Percentiles rank a stretch among this genome's conserved stretches.
Conservation (phyloP, 441 rosid species). For the Gossypium davidsonii region DNA sequence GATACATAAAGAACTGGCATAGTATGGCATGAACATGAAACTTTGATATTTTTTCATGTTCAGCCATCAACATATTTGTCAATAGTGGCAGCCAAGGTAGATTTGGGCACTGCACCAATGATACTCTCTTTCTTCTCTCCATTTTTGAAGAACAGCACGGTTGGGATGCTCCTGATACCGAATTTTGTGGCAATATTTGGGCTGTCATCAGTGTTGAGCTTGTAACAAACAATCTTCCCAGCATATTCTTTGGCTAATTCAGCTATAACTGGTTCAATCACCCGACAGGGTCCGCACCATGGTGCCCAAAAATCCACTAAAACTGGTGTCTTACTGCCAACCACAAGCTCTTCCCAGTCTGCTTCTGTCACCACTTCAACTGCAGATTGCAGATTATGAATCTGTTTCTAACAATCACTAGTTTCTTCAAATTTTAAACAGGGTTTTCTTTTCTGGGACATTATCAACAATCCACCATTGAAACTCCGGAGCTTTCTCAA, state of each 20-base stretch:
- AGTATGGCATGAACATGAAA: neutral
- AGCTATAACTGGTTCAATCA: conserved; percentile 53
- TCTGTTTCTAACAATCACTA: neutral
- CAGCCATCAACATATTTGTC: conserved; percentile 46
- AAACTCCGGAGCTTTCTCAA: neutral
- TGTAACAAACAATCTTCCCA: conserved; percentile 48
- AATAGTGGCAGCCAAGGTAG: conserved; percentile 44
- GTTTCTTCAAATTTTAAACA: neutral
- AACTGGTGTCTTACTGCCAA: conserved; percentile 35
- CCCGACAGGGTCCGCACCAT: conserved; percentile 71
- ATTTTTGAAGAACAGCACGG: conserved; percentile 55
- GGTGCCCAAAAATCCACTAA: conserved; percentile 79
- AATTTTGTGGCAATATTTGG: conserved; percentile 47
- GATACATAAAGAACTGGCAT: neutral
- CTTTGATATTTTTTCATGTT: conserved; percentile 3
- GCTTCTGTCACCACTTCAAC: conserved; percentile 51
- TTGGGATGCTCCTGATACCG: conserved; percentile 67
- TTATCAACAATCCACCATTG: neutral
- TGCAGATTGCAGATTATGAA: conserved; percentile 20
- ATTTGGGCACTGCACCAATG: conserved; percentile 66
- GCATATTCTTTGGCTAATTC: conserved; percentile 58
- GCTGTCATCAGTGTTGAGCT: conserved; percentile 61
- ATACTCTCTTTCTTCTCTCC: conserved; percentile 74
- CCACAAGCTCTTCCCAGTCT: conserved; percentile 41
- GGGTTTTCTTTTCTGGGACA: neutral